Percentiles rank a stretch among this genome's conserved stretches.
These are phyloP conservation scores for Diophrys sp. DNA, from an alignment of 73 alveolate species.

Conservation along the genomic window DNA sequence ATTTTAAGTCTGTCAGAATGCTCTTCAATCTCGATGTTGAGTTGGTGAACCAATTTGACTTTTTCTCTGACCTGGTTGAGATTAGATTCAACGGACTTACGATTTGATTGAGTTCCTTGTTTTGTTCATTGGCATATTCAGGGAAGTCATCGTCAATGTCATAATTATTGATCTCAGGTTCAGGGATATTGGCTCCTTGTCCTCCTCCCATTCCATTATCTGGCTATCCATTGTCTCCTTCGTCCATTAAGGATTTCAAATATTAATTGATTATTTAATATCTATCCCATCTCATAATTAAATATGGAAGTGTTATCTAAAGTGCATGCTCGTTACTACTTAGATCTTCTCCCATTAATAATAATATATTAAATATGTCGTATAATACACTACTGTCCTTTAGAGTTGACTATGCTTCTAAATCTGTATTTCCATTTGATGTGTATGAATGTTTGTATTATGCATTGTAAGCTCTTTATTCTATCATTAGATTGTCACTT, in stretches of 20 bases:
- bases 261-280: too few relatives aligned
- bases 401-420: too few relatives aligned
- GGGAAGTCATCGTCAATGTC: constrained; percentile 84
- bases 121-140: constrained; percentile 85
- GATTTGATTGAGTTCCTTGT: constrained; percentile 74
- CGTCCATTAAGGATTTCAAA: not conserved
- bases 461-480: too few relatives aligned
- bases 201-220: constrained; percentile 19
- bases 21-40: constrained; percentile 72
- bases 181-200: constrained; percentile 6
- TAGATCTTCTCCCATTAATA: too few relatives aligned
- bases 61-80: constrained; percentile 58
- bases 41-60: constrained; percentile 51
- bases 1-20: constrained; percentile 71
- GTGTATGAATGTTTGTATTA: too few relatives aligned
- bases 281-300: too few relatives aligned
- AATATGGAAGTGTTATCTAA: too few relatives aligned
- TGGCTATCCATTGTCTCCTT: constrained; percentile 15
- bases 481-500: too few relatives aligned
- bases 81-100: constrained; percentile 29
- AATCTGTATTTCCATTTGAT: too few relatives aligned
- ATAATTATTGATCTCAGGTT: constrained; percentile 35
- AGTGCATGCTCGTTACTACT: too few relatives aligned
- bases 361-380: too few relatives aligned
- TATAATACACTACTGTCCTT: too few relatives aligned